Conservation (phyloP, 352 stramenopile species). For the Pythium plurisporium region DNA sequence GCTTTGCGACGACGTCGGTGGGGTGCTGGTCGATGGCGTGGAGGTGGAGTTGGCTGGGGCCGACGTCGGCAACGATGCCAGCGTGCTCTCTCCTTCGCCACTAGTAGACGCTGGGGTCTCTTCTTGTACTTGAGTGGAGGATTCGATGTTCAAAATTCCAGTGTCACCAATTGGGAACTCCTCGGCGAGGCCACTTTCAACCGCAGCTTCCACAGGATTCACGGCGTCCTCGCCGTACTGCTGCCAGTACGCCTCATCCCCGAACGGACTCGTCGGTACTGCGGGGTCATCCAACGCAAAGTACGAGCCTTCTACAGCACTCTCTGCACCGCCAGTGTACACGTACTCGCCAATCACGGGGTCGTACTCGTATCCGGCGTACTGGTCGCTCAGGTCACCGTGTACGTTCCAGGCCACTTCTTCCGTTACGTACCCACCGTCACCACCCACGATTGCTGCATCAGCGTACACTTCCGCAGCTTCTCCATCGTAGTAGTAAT, state of each 20-base stretch:
- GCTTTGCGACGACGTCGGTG: not conserved
- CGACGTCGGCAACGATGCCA: not conserved
- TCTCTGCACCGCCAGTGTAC: not conserved
- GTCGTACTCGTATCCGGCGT: slow-evolving; percentile 5
- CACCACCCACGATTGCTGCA: too few species aligned
- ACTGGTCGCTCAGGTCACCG: not conserved
- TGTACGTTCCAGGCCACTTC: not conserved
- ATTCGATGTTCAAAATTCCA: too few species aligned
- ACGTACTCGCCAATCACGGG: slow-evolving; percentile 9
- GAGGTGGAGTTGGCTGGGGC: too few species aligned
- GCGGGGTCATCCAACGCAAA: slow-evolving; percentile 14
- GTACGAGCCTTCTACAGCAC: slow-evolving; percentile 5
- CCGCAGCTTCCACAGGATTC: not conserved
- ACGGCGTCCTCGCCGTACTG: slow-evolving; percentile 18
- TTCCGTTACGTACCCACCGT: not conserved
- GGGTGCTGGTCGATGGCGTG: not conserved
- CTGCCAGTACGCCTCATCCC: slow-evolving; percentile 48
- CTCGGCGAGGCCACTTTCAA: not conserved
- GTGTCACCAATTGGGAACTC: not conserved
- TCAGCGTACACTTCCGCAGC: too few species aligned
- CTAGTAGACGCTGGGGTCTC: too few species aligned
- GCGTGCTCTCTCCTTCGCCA: too few species aligned
- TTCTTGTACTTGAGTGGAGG: too few species aligned
- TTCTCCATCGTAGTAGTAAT: not conserved
- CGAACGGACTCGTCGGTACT: slow-evolving; percentile 28